Conservation (phyloP, 148 eudicot species). For the Cornus kousa region DNA sequence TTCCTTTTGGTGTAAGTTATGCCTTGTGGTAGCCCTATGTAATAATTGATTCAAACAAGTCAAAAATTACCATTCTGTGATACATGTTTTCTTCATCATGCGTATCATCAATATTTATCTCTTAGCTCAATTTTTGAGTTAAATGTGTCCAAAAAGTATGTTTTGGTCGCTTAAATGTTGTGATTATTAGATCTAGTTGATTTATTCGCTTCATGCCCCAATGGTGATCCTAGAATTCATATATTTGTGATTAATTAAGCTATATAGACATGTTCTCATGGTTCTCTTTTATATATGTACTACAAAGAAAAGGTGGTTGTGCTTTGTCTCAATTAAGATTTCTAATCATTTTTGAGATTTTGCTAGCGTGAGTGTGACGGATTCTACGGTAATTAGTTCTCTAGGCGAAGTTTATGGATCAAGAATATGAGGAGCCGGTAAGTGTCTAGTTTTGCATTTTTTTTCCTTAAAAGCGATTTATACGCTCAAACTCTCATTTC, state of each 20-base stretch:
- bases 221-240: background rate
- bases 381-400: background rate
- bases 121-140: background rate
- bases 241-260: background rate
- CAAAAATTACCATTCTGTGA: background rate
- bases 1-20: background rate
- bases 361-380: background rate
- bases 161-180: background rate
- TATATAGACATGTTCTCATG: background rate
- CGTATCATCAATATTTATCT: background rate
- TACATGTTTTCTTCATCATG: background rate
- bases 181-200: background rate
- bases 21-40: background rate
- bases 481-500: background rate
- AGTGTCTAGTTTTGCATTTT: background rate
- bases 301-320: background rate
- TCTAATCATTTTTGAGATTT: background rate
- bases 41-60: background rate
- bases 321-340: background rate
- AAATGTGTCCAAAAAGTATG: background rate
- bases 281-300: background rate
- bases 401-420: background rate
- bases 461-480: background rate
- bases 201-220: background rate
- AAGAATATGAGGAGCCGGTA: background rate